Evolutionary conservation across 164 flowering plant genomes (phyloP), one percentile per base, ranked within the genome.

Genomic region (Platanus orientalis): DNA sequence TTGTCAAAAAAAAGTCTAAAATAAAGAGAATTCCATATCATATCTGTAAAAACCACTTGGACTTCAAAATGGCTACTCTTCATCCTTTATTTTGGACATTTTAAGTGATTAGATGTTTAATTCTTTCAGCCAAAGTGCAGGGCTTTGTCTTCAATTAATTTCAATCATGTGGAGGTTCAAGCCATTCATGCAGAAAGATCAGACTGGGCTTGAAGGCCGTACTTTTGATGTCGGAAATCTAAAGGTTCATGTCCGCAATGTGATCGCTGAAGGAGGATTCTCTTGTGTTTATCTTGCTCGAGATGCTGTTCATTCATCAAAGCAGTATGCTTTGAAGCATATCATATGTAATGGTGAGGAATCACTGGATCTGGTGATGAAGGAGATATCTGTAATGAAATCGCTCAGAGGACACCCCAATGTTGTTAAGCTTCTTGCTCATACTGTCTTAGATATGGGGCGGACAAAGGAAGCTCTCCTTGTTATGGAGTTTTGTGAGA

Each of bases 401-500:
- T 75, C 77, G 12, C 90, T 95, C 16, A 80, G 55, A 69, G 99
- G 97, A 13, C 99, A 95, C 62, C 96, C 97, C 0, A 95, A 95
- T 80, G 78, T 92, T 57, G 96, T 95, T 32, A 71, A 83, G 6
- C 90, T 95, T 65, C 63, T 59, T 59, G 86, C 88, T 0, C 86
- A 87, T 63, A 68, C 86, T 25, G 67, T 90, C 30, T 55, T 92
- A 56, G 97, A 91, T 68, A 84, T 84, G 96, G 99, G 97, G 12
- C 78, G 97, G 68, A 85, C 89, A 17, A 95, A 90, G 68, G 97
- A 95, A 74, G 97, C 88, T 28, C 61, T 89, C 39, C 85, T 95
- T 72, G 88, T 88, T 61, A 88, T 95, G 97, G 99, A 95, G 58
- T 92, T 68, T 54, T 95, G 99, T 69, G 99, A 92, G 64, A 92